phyloP scores from a whole-genome alignment of 768 basidiomycete genomes.

The Sarcomyxa edulis region DNA sequence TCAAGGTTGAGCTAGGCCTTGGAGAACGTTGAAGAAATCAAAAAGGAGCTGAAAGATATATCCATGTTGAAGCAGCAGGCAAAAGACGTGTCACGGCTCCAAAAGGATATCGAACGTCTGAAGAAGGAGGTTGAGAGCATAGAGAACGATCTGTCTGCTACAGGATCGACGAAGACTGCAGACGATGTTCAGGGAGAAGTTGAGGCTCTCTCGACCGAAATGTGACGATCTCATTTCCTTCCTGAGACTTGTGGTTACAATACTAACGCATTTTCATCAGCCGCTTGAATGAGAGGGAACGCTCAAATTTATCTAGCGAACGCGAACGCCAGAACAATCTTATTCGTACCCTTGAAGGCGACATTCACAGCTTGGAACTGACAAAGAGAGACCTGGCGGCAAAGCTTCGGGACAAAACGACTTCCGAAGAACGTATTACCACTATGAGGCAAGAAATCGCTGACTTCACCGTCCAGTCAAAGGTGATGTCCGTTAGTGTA shows the following conservation, averaged over 20 bases:
- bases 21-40: slow-evolving; percentile 46
- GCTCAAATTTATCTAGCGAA: slow-evolving; percentile 48
- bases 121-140: slow-evolving; percentile 55
- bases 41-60: slow-evolving; percentile 59
- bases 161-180: slow-evolving; percentile 75
- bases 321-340: slow-evolving; percentile 53
- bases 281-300: slow-evolving; percentile 62
- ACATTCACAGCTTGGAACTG: slow-evolving; percentile 58
- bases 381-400: slow-evolving; percentile 51
- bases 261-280: slow-evolving; percentile 26
- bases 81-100: slow-evolving; percentile 49
- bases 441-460: slow-evolving; percentile 54
- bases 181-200: slow-evolving; percentile 85
- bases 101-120: slow-evolving; percentile 54
- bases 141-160: slow-evolving; percentile 63
- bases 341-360: slow-evolving; percentile 52
- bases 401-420: slow-evolving; percentile 54
- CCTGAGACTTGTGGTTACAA: slow-evolving; percentile 1
- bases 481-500: slow-evolving; percentile 31
- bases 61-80: slow-evolving; percentile 56
- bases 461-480: slow-evolving; percentile 37
- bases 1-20: slow-evolving; percentile 33
- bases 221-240: slow-evolving; percentile 42
- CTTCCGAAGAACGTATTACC: slow-evolving; percentile 50
- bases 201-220: slow-evolving; percentile 50